These are phyloP conservation scores for Tolypocladium nubicola DNA, from an alignment of 2,329 filamentous ascomycete genomes.

Conservation along the genomic window DNA sequence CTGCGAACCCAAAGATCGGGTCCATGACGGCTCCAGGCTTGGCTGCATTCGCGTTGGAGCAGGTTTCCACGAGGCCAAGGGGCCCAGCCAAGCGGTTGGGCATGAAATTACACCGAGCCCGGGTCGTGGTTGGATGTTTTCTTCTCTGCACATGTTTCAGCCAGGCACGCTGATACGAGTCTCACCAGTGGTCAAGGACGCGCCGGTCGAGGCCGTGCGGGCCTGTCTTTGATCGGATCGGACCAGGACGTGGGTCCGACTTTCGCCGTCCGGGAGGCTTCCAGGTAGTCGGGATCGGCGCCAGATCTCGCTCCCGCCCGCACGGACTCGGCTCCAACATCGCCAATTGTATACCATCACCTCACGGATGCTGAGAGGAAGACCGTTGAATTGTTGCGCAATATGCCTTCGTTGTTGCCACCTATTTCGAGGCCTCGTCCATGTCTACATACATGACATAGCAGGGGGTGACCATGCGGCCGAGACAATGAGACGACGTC, in stretches of 20 bases:
- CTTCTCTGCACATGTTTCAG: not conserved
- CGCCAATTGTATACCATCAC: not conserved
- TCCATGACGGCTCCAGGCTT: too few species aligned
- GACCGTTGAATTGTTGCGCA: too few species aligned
- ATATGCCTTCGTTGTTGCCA: not conserved
- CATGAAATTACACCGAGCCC: too few species aligned
- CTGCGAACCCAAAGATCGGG: too few species aligned
- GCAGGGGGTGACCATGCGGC: not conserved
- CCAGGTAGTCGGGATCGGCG: not conserved
- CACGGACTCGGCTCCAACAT: not conserved
- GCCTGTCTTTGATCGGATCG: not conserved
- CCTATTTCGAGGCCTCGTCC: not conserved
- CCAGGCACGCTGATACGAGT: not conserved
- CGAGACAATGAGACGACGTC: not conserved
- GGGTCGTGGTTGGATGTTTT: not conserved
- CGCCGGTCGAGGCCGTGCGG: not conserved
- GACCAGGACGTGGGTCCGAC: not conserved
- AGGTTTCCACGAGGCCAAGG: too few species aligned
- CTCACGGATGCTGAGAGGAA: not conserved
- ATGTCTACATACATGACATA: not conserved
- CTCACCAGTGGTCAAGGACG: not conserved
- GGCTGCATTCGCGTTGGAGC: too few species aligned
- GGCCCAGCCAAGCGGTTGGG: too few species aligned
- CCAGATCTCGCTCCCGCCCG: not conserved
- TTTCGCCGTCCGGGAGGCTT: not conserved